Evolutionary conservation across 208 protist species (phyloP), one percentile per base, ranked within the genome.

Genomic region (Porcisia hertigi): DNA sequence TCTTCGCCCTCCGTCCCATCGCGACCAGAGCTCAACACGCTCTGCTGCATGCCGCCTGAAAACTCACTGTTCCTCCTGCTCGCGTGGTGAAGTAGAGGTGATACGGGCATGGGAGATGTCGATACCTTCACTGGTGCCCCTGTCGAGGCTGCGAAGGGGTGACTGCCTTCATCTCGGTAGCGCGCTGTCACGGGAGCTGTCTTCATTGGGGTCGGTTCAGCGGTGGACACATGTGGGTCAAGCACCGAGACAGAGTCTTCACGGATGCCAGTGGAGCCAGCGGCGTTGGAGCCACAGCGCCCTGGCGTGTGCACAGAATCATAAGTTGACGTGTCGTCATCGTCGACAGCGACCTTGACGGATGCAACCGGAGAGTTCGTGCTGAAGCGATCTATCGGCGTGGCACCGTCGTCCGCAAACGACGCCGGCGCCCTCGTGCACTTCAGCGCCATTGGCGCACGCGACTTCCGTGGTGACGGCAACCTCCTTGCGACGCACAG

Each of bases 191-290:
- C 25, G 34, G 83, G 76, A 7, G n/a, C 57, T 30, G 53, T 14
- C 72, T 86, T 86, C 55, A 88, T 18, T 18, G 85, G 85, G 36
- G 85, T 88, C 25, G 85, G 81, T 59, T 86, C 82, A 43, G 81
- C 81, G 12, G 85, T 88, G 3, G 81, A 71, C 4, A 83, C 54
- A 18, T 80, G 63, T 43, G 79, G 81, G 23, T 88, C 85, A 54
- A 81, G 63, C 1, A 75, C 60, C 8, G 65, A 73, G 39, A 77
- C 63, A 5, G 83, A 82, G 16, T 49, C 55, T 47, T 76, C 75
- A 16, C n/a, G 69, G 55, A 67, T 47, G 11, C 74, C 60, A 3
- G 43, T 45, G 12, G 71, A 78, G 58, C 25, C 70, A 9, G 60
- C 71, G 18, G 47, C 47, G 34, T 65, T 75, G n/a, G 34, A 20